Percentiles rank a stretch among this genome's conserved stretches.
phyloP scores from a whole-genome alignment of 2,329 filamentous ascomycete genomes.

The Venturia asperata region DNA sequence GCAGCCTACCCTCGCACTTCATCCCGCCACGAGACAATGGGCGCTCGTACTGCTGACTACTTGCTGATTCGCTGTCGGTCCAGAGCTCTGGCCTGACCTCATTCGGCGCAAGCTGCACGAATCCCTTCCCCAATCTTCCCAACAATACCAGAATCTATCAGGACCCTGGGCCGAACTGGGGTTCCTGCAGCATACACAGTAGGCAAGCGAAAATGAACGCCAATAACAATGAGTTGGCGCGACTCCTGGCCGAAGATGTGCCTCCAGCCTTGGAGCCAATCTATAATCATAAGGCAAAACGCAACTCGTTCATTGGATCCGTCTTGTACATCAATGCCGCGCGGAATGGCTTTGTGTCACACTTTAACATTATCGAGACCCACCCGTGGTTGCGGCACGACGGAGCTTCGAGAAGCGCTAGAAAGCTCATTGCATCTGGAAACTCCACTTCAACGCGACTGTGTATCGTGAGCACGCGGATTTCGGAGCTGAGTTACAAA shows the following conservation, averaged over 20 bases:
- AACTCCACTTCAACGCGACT: too few relatives aligned
- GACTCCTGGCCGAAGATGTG: background rate
- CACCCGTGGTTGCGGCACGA: background rate
- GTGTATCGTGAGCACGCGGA: background rate
- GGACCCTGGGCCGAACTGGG: background rate
- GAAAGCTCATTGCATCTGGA: background rate
- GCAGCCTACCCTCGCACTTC: background rate
- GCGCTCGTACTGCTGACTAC: background rate
- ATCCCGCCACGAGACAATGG: background rate
- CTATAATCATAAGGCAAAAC: background rate
- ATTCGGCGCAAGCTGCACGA: background rate
- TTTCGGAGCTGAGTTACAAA: background rate
- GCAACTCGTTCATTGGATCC: background rate
- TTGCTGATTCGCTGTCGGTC: background rate
- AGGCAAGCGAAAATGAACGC: background rate
- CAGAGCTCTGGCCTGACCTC: background rate
- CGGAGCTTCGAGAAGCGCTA: background rate
- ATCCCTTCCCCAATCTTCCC: background rate
- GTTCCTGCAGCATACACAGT: slow-evolving; percentile 2
- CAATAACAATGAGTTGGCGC: background rate
- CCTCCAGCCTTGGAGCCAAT: background rate
- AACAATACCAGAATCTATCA: background rate
- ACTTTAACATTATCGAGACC: background rate
- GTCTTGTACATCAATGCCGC: background rate
- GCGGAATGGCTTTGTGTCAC: background rate